A percentile compares a stretch with the other conserved stretches of the same genome.
These are phyloP conservation scores for Pythium aquatile DNA, from an alignment of 352 stramenopile genomes.

Conservation along the genomic window DNA sequence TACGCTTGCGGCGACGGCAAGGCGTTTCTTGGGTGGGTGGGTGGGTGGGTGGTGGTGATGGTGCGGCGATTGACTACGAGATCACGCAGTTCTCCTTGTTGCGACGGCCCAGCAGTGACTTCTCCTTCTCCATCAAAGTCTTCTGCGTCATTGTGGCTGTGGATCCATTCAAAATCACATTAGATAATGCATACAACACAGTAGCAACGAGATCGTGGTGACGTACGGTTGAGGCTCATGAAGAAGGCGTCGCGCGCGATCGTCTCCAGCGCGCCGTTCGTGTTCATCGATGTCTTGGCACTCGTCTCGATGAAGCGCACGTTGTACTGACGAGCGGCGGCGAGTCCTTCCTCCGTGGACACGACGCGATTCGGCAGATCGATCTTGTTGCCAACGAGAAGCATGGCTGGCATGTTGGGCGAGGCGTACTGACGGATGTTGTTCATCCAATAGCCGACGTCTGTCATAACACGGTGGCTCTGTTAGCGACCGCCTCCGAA, in stretches of 20 bases:
- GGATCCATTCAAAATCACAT: background rate
- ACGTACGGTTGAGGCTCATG: conserved; percentile 86
- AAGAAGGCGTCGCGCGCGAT: conserved; percentile 84
- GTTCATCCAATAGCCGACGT: conserved; percentile 96
- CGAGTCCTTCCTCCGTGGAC: conserved; percentile 72
- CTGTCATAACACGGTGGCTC: conserved; percentile 23
- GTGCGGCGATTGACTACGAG: conserved; percentile 19
- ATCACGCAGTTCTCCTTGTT: conserved; percentile 85
- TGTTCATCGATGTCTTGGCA: conserved; percentile 88
- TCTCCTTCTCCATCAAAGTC: conserved; percentile 77
- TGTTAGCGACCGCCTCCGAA: background rate
- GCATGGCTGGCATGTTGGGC: conserved; percentile 71
- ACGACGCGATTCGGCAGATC: conserved; percentile 87
- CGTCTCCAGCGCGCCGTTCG: conserved; percentile 80
- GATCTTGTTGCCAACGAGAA: conserved; percentile 92
- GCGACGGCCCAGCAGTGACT: conserved; percentile 60
- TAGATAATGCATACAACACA: background rate
- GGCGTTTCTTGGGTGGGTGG: conserved; percentile 9
- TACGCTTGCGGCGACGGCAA: conserved; percentile 26
- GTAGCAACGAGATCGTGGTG: no score
- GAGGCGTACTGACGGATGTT: conserved; percentile 91
- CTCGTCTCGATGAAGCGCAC: conserved; percentile 90
- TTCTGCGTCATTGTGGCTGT: conserved; percentile 76
- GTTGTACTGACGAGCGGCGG: conserved; percentile 78
- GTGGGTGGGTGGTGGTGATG: background rate